Conservation (phyloP, 352 stramenopile genomes). For the Globisporangium parvum region DNA sequence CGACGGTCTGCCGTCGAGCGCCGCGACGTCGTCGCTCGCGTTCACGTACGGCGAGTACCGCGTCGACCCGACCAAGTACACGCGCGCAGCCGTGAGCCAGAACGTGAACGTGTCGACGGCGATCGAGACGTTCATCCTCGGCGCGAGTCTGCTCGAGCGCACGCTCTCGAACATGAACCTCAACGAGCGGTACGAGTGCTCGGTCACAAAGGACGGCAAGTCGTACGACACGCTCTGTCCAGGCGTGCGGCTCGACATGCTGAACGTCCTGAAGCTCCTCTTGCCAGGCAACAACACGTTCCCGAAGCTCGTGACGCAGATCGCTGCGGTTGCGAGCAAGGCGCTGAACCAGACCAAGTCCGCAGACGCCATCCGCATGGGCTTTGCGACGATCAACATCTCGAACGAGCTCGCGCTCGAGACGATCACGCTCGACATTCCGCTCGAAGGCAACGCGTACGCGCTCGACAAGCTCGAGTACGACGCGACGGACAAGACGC, state of each 20-base stretch:
- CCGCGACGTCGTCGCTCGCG: background rate
- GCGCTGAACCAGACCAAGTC: slow-evolving; percentile 4
- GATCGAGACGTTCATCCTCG: slow-evolving; percentile 15
- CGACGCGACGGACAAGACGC: slow-evolving; percentile 2
- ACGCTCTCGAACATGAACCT: slow-evolving; percentile 13
- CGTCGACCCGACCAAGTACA: slow-evolving; percentile 8
- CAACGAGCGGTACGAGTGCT: slow-evolving; percentile 3
- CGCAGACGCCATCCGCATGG: slow-evolving; percentile 6
- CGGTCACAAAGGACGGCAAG: background rate
- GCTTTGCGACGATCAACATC: slow-evolving; percentile 10
- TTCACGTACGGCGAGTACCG: slow-evolving; percentile 18
- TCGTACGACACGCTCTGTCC: background rate
- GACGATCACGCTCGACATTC: slow-evolving; percentile 14
- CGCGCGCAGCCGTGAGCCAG: background rate
- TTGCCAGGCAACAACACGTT: slow-evolving; percentile 7
- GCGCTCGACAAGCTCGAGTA: slow-evolving; percentile 7
- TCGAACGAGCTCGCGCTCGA: slow-evolving; percentile 14
- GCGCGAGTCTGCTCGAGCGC: slow-evolving; percentile 13
- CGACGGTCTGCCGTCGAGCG: background rate
- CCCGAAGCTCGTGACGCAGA: slow-evolving; percentile 8
- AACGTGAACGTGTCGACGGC: slow-evolving; percentile 11
- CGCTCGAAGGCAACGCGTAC: slow-evolving; percentile 9
- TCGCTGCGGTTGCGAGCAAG: slow-evolving; percentile 2
- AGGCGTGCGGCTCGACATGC: background rate
- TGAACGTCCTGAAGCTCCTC: slow-evolving; percentile 1